Evolutionary conservation across 2,329 filamentous ascomycete genomes (phyloP).

Genomic region (Coleophoma crateriformis): DNA sequence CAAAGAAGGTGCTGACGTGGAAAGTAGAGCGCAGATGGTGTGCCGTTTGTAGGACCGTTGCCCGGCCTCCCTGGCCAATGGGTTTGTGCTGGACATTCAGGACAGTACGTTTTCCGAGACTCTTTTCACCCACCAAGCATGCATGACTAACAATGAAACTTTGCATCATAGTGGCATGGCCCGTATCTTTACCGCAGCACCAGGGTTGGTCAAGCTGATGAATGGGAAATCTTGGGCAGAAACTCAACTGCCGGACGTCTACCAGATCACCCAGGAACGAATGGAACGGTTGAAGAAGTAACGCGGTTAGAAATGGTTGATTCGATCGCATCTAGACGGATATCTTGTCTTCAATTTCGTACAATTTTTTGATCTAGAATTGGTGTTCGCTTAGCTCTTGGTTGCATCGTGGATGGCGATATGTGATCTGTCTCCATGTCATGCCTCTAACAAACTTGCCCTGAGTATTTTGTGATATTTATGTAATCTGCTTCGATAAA

Average conservation of each 20-base stretch:
- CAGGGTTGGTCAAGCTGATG: conserved; percentile 12
- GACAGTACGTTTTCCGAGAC: conserved; percentile 4
- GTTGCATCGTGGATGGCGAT: too few species aligned
- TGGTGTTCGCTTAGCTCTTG: too few species aligned
- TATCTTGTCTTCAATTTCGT: too few species aligned
- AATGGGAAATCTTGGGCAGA: conserved; percentile 8
- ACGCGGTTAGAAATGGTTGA: too few species aligned
- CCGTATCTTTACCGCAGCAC: conserved; percentile 11
- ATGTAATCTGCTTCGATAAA: too few species aligned
- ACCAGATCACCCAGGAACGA: conserved; percentile 8
- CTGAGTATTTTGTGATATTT: too few species aligned
- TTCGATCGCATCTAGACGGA: too few species aligned
- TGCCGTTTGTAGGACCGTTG: conserved; percentile 11
- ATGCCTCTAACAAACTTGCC: too few species aligned
- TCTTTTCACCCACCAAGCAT: not conserved
- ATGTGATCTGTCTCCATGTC: too few species aligned
- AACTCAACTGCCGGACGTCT: conserved; percentile 9
- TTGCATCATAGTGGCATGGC: conserved; percentile 9
- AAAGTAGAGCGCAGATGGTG: conserved; percentile 7
- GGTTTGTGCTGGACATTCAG: conserved; percentile 13
- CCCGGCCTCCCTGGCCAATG: conserved; percentile 10
- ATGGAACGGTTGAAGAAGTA: conserved; percentile 2
- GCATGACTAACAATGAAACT: not conserved
- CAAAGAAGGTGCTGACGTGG: conserved; percentile 10
- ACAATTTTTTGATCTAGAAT: too few species aligned